Evolutionary conservation across 2,329 filamentous ascomycete genomes (phyloP).

Genomic region (Chalara sp.): DNA sequence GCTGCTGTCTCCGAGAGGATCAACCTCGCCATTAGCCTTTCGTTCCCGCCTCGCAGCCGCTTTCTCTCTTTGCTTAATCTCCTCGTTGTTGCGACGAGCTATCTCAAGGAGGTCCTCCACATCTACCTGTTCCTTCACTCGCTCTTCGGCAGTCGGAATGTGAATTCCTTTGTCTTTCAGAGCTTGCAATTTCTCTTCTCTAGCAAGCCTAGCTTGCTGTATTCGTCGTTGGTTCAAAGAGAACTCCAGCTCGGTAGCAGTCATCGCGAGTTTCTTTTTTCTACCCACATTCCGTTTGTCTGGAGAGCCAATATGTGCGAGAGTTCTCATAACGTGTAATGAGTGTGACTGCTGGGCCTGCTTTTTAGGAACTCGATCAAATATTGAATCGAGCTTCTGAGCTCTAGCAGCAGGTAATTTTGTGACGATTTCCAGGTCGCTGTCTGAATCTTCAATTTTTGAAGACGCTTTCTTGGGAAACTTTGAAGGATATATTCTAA

Average conservation of each 20-base stretch:
- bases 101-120: constrained; percentile 85
- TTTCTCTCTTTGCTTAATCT: constrained; percentile 72
- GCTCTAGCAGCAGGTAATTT: constrained; percentile 29
- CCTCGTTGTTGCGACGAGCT: constrained; percentile 72
- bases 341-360: constrained; percentile 57
- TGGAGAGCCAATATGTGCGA: constrained; percentile 66
- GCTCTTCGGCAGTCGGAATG: constrained; percentile 80
- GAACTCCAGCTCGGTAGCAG: constrained; percentile 59
- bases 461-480: constrained; percentile 29
- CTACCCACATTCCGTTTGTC: constrained; percentile 41
- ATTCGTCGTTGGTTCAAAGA: constrained; percentile 66
- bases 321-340: constrained; percentile 61
- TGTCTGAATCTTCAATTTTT: constrained; percentile 36
- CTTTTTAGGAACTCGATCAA: constrained; percentile 60
- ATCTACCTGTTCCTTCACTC: constrained; percentile 71
- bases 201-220: constrained; percentile 71
- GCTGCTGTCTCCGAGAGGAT: constrained; percentile 42
- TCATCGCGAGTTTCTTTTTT: constrained; percentile 52
- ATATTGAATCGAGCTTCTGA: constrained; percentile 53
- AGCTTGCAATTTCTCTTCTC: constrained; percentile 68
- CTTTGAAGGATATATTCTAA: constrained; percentile 35
- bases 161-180: constrained; percentile 74
- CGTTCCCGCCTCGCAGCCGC: constrained; percentile 61
- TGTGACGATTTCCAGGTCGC: constrained; percentile 33
- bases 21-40: constrained; percentile 36